These are phyloP conservation scores for Clarireedia hainanense DNA, from an alignment of 2,329 filamentous ascomycete species.

Conservation along the genomic window DNA sequence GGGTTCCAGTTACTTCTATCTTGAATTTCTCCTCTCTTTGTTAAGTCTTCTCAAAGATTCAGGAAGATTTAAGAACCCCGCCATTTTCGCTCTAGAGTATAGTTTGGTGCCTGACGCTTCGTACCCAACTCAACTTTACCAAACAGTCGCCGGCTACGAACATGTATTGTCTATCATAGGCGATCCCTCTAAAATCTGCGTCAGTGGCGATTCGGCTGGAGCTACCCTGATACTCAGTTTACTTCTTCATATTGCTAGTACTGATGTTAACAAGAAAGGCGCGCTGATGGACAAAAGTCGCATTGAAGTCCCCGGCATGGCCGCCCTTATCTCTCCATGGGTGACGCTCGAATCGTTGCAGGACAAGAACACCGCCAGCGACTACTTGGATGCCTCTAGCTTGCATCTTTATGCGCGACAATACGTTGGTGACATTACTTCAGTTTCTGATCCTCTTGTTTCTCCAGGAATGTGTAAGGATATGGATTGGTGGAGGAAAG, in stretches of 20 bases:
- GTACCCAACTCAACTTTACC: constrained; percentile 66
- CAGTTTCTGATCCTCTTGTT: constrained; percentile 45
- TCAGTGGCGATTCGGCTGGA: constrained; percentile 75
- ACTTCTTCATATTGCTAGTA: constrained; percentile 52
- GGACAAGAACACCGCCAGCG: constrained; percentile 62
- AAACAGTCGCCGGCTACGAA: constrained; percentile 63
- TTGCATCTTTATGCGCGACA: constrained; percentile 63
- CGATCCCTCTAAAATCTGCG: constrained; percentile 53
- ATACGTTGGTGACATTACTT: constrained; percentile 50
- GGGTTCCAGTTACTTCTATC: constrained; percentile 76
- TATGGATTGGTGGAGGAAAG: constrained; percentile 55
- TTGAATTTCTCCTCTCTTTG: constrained; percentile 74
- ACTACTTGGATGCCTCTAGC: constrained; percentile 62
- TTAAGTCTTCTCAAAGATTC: constrained; percentile 52
- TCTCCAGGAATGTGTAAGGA: constrained; percentile 68
- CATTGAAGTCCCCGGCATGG: constrained; percentile 44
- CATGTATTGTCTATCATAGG: constrained; percentile 54
- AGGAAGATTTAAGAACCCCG: constrained; percentile 66
- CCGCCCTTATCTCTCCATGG: constrained; percentile 75
- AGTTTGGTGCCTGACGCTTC: constrained; percentile 61
- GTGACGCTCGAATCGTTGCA: constrained; percentile 60
- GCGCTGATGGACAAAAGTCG: neutral
- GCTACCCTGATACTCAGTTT: constrained; percentile 66
- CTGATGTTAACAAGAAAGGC: neutral
- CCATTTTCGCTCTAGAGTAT: constrained; percentile 74